Evolutionary conservation across 2,329 filamentous ascomycete species (phyloP).

Genomic region (Alternaria postmessia): DNA sequence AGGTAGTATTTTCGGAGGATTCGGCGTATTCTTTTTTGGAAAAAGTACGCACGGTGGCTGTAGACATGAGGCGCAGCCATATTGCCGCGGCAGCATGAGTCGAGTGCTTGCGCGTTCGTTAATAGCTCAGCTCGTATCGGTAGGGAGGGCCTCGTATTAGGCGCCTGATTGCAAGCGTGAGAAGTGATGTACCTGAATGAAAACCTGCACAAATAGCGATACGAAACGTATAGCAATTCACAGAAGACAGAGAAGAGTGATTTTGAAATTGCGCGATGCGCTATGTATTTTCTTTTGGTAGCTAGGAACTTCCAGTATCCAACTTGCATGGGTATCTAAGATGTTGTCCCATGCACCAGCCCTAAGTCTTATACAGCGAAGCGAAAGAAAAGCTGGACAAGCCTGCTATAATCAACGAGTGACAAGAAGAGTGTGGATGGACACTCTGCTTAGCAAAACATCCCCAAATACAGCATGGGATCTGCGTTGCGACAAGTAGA

Average conservation of each 20-base stretch:
- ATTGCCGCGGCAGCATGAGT: background rate
- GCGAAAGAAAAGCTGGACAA: conserved; percentile 14
- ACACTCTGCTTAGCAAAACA: conserved; percentile 11
- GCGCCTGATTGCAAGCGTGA: background rate
- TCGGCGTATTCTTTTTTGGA: background rate
- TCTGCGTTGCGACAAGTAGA: conserved; percentile 12
- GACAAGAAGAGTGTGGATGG: conserved; percentile 36
- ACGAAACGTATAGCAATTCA: background rate
- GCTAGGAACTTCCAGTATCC: conserved; percentile 22
- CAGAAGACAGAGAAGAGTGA: background rate
- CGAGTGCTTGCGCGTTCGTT: conserved; percentile 1
- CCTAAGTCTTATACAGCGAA: conserved; percentile 41
- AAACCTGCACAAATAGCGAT: background rate
- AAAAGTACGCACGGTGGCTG: conserved; percentile 4
- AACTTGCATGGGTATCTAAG: conserved; percentile 27
- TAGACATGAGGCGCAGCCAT: conserved; percentile 1
- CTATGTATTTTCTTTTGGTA: conserved; percentile 20
- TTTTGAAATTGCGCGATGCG: conserved; percentile 11
- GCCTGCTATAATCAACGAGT: conserved; percentile 28
- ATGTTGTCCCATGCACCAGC: conserved; percentile 22
- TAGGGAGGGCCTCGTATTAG: conserved; percentile 1
- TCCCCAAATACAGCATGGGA: conserved; percentile 35
- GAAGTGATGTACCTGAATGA: background rate
- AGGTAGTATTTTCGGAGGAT: background rate
- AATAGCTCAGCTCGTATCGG: conserved; percentile 1